Conservation (phyloP, 371 early-diverging fungal genomes). For the Syncephalastrum contaminatum region DNA sequence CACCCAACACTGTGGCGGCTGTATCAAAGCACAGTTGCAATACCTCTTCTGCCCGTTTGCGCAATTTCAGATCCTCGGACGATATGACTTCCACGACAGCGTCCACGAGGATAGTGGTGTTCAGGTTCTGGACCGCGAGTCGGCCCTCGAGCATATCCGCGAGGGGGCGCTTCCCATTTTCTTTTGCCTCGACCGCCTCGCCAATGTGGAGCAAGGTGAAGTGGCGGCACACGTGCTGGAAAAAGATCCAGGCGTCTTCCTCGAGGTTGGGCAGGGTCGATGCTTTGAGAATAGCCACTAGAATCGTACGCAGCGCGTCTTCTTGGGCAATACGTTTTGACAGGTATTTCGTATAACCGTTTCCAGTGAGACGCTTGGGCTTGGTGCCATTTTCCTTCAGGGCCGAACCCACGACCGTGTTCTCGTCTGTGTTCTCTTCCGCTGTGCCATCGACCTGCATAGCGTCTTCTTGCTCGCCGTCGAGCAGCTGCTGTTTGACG, state of each 20-base stretch:
- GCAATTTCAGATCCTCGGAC: constrained; percentile 60
- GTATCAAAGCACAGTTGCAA: constrained; percentile 65
- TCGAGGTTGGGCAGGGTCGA: constrained; percentile 61
- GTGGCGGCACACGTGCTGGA: constrained; percentile 69
- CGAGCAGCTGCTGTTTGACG: constrained; percentile 30
- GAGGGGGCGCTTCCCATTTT: constrained; percentile 44
- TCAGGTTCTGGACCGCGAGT: constrained; percentile 44
- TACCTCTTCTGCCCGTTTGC: constrained; percentile 71
- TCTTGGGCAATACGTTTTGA: constrained; percentile 68
- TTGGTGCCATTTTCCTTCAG: constrained; percentile 35
- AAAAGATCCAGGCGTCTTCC: constrained; percentile 67
- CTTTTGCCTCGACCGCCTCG: constrained; percentile 64
- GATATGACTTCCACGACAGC: constrained; percentile 80
- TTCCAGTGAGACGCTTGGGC: constrained; percentile 38
- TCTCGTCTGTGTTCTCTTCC: constrained; percentile 23
- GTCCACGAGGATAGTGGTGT: constrained; percentile 70
- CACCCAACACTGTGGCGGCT: constrained; percentile 56
- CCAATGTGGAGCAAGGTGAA: constrained; percentile 74
- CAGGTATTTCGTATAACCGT: constrained; percentile 44
- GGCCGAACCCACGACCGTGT: constrained; percentile 34
- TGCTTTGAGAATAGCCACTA: constrained; percentile 69
- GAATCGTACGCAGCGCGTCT: constrained; percentile 57
- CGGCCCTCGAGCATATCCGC: constrained; percentile 51
- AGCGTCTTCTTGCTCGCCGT: constrained; percentile 6
- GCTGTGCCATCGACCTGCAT: constrained; percentile 5